These are phyloP conservation scores for Imleria badia DNA, from an alignment of 768 basidiomycete genomes.

Conservation along the genomic window DNA sequence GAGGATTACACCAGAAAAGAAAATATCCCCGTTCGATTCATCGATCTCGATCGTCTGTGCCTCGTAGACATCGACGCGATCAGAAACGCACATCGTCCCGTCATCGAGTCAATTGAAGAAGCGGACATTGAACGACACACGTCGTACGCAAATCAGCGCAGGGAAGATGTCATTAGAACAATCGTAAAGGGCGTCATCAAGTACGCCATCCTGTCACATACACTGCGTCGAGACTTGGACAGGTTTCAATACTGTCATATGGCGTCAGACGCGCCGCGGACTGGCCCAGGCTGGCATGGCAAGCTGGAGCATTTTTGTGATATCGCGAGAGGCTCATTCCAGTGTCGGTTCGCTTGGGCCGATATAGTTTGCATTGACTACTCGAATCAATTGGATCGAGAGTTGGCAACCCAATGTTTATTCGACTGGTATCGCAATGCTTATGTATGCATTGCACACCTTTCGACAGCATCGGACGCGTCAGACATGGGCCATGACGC, in stretches of 20 bases:
- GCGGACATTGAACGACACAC: constrained; percentile 21
- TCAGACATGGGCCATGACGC: constrained; percentile 4
- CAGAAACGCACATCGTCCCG: constrained; percentile 1
- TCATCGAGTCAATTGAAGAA: constrained; percentile 19
- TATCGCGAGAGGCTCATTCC: constrained; percentile 10
- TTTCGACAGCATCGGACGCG: background rate
- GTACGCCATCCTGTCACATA: constrained; percentile 22
- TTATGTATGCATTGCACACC: constrained; percentile 19
- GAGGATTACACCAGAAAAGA: constrained; percentile 6
- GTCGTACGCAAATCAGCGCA: constrained; percentile 23
- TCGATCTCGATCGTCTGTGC: constrained; percentile 15
- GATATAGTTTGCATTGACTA: constrained; percentile 17
- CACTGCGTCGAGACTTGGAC: background rate
- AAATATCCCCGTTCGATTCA: constrained; percentile 15
- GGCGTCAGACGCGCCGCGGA: background rate
- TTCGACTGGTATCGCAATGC: constrained; percentile 25
- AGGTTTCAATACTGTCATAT: constrained; percentile 4
- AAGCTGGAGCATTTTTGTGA: constrained; percentile 14
- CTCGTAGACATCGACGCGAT: constrained; percentile 9
- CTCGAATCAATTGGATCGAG: background rate
- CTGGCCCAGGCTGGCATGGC: constrained; percentile 11
- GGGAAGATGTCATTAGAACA: constrained; percentile 19
- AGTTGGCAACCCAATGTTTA: background rate
- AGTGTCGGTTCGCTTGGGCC: constrained; percentile 22
- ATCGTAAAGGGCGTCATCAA: constrained; percentile 24